Conservation (phyloP, 2,329 filamentous ascomycete species). For the Parascedosporium putredinis region DNA sequence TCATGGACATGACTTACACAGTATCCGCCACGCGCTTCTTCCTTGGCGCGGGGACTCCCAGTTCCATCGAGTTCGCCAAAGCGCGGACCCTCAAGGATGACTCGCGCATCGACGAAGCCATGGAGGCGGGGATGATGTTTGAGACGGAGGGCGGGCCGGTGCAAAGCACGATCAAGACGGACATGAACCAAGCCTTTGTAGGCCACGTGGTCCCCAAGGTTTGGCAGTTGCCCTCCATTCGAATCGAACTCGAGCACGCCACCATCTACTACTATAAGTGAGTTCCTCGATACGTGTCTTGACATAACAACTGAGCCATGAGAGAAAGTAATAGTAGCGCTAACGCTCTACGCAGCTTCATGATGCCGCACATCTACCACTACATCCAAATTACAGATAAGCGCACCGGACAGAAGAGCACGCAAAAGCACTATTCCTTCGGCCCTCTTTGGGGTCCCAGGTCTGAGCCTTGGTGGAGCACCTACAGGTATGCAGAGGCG, state of each 20-base stretch:
- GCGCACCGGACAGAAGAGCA: conserved; percentile 2
- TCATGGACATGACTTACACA: conserved; percentile 9
- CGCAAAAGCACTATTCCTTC: conserved; percentile 5
- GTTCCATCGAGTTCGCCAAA: background rate
- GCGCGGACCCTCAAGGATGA: background rate
- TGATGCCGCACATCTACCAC: conserved; percentile 1
- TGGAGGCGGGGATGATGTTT: background rate
- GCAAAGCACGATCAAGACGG: background rate
- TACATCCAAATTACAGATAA: conserved; percentile 2
- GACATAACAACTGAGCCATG: background rate
- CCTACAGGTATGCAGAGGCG: background rate
- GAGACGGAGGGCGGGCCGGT: background rate
- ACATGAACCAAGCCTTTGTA: conserved; percentile 3
- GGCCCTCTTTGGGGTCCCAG: background rate
- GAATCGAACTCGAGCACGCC: background rate
- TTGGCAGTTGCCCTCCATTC: conserved; percentile 6
- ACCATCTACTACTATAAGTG: background rate
- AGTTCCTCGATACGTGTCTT: too few species aligned
- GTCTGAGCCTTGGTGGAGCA: conserved; percentile 5
- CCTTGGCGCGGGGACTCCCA: background rate
- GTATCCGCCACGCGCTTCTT: conserved; percentile 6
- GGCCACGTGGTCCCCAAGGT: conserved; percentile 1
- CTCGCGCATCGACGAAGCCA: conserved; percentile 7
- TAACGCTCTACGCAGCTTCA: background rate
- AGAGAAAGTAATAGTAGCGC: background rate